phyloP scores from a whole-genome alignment of 2,329 filamentous ascomycete genomes.

The Amauroascus niger region DNA sequence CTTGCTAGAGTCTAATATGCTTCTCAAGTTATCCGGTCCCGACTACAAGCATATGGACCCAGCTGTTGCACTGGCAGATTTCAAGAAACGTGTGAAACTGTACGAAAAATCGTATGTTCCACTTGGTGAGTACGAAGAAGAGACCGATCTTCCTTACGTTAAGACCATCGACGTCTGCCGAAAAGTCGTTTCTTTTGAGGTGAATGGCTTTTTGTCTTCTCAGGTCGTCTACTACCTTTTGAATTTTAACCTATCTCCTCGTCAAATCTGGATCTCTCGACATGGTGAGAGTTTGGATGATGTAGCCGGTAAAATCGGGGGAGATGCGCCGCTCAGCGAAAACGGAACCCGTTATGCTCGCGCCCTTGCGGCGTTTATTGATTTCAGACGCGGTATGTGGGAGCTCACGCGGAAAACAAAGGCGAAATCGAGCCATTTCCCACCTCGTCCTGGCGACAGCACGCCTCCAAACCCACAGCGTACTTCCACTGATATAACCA shows the following conservation, averaged over 20 bases:
- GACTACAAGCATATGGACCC: slow-evolving; percentile 96
- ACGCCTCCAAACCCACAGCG: slow-evolving; percentile 90
- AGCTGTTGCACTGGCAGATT: slow-evolving; percentile 70
- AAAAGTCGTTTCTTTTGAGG: slow-evolving; percentile 82
- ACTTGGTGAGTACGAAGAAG: slow-evolving; percentile 81
- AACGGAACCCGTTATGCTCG: slow-evolving; percentile 70
- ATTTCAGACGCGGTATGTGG: slow-evolving; percentile 70
- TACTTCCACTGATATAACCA: slow-evolving; percentile 41
- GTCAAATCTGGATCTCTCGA: slow-evolving; percentile 96
- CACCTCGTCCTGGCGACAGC: slow-evolving; percentile 80
- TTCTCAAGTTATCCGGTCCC: slow-evolving; percentile 85
- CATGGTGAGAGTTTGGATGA: slow-evolving; percentile 91
- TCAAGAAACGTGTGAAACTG: slow-evolving; percentile 81
- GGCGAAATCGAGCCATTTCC: slow-evolving; percentile 66
- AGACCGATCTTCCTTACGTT: slow-evolving; percentile 85
- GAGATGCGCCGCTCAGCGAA: slow-evolving; percentile 73
- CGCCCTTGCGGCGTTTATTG: slow-evolving; percentile 75
- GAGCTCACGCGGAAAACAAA: slow-evolving; percentile 71
- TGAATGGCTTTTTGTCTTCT: slow-evolving; percentile 82
- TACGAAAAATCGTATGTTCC: slow-evolving; percentile 94
- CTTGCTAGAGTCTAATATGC: slow-evolving; percentile 91
- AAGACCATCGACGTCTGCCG: slow-evolving; percentile 96
- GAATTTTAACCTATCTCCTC: slow-evolving; percentile 90
- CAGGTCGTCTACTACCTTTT: slow-evolving; percentile 90
- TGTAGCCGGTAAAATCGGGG: slow-evolving; percentile 75